phyloP scores from a whole-genome alignment of 768 basidiomycete species.

The Tricholoma hemisulphureum region DNA sequence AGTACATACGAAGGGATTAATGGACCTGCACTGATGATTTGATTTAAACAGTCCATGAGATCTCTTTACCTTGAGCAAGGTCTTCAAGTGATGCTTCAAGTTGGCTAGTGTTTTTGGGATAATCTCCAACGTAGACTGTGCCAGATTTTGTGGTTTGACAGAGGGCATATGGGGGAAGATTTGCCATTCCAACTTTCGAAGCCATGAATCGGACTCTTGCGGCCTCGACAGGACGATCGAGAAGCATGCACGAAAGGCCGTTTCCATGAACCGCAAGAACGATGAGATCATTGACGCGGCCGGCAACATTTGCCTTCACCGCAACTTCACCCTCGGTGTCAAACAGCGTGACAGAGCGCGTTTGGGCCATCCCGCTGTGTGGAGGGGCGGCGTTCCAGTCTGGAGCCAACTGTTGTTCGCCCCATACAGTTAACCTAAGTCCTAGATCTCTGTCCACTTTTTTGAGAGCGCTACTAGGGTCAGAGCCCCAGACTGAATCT shows the following conservation, averaged over 20 bases:
- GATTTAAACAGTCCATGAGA: too few species aligned
- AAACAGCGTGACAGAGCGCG: too few species aligned
- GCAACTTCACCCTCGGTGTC: slow-evolving; percentile 6
- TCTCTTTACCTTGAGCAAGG: too few species aligned
- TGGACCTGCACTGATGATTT: too few species aligned
- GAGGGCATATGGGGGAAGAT: slow-evolving; percentile 21
- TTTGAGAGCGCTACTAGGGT: neutral
- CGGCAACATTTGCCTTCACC: slow-evolving; percentile 4
- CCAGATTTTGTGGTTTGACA: slow-evolving; percentile 9
- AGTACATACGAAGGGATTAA: too few species aligned
- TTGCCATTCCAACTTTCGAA: slow-evolving; percentile 19
- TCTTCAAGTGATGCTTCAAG: too few species aligned
- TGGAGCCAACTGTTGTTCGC: too few species aligned
- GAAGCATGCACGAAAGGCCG: slow-evolving; percentile 22
- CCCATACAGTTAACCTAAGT: too few species aligned
- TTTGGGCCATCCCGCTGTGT: too few species aligned
- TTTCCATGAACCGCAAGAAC: slow-evolving; percentile 16
- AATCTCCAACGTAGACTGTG: neutral
- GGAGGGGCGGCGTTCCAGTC: too few species aligned
- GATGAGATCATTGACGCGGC: slow-evolving; percentile 11
- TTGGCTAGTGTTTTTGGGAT: too few species aligned
- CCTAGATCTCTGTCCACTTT: too few species aligned
- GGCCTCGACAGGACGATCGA: slow-evolving; percentile 11
- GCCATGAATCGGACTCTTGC: neutral
- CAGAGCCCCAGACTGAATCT: neutral